Evolutionary conservation across 805 yeast genomes (phyloP).

Genomic region (Zygosaccharomyces siamensis): DNA sequence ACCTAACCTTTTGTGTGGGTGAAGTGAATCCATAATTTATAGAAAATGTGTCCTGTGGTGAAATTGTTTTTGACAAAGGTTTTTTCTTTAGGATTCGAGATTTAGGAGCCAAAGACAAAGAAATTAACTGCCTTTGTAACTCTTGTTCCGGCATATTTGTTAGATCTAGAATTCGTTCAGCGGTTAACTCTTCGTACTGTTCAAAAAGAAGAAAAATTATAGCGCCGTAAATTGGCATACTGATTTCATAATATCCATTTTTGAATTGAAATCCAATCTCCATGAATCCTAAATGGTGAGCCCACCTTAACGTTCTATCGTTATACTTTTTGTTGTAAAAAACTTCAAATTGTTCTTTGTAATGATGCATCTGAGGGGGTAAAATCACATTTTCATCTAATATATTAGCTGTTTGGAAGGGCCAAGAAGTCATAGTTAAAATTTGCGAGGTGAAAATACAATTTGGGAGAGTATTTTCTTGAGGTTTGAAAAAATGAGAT

Average conservation of each 20-base stretch:
- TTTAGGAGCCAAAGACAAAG: constrained; percentile 79
- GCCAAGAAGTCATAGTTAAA: constrained; percentile 65
- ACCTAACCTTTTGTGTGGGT: constrained; percentile 64
- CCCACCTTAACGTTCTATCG: constrained; percentile 68
- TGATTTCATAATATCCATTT: constrained; percentile 67
- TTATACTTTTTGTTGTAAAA: constrained; percentile 49
- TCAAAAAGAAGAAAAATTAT: constrained; percentile 69
- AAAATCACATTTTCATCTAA: constrained; percentile 34
- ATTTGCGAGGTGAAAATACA: constrained; percentile 47
- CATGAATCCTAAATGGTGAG: constrained; percentile 75
- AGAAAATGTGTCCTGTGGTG: constrained; percentile 55
- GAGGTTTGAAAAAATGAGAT: constrained; percentile 7
- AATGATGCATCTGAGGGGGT: constrained; percentile 42
- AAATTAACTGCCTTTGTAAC: constrained; percentile 69
- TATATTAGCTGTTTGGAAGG: constrained; percentile 39
- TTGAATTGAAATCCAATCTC: constrained; percentile 71
- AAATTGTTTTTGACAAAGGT: constrained; percentile 72
- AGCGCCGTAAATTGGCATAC: constrained; percentile 78
- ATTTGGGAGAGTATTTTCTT: constrained; percentile 19
- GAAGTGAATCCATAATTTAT: constrained; percentile 67
- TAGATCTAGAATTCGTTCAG: constrained; percentile 53
- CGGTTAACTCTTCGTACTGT: constrained; percentile 50
- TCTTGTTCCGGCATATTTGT: constrained; percentile 75
- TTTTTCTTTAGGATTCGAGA: constrained; percentile 67
- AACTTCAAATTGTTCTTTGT: constrained; percentile 44